Base-by-base conservation (phyloP, 352 stramenopile genomes). In the Globisporangium cylindrosporum region DNA sequence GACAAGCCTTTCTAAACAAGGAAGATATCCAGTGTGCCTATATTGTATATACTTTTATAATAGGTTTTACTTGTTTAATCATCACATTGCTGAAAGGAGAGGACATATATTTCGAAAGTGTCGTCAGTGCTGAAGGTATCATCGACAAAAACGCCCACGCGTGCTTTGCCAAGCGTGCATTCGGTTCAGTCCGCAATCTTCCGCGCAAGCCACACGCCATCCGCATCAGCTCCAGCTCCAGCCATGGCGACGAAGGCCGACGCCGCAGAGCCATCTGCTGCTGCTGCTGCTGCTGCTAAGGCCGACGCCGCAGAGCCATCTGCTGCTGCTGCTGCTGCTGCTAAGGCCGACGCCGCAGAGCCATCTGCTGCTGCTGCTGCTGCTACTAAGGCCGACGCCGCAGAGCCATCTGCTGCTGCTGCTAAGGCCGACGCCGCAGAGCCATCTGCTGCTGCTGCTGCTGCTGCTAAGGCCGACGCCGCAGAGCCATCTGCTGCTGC, bases 121-220 rank as follows among this genome's bases (percentile, higher is more conserved):
- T 34, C 9, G 55, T 60, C 55, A 18, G 55, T 61, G 56, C 56
- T 62, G 56, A 62, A 62, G 56, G 15, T 36, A 62, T 62, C 56
- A 29, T n/a, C 9, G 1, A 14, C 18, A 51, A 51, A 51, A 61
- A 18, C 22, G 2, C 15, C 2, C 7, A 8, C 8, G n/a, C 10
- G 20, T 61, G 53, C 22, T 27, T 20, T 58, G 24, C 53, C n/a
- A n/a, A 12, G 20, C 20, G 15, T 32, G 29, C 56, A 62, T 38
- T 49, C 32, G n/a, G 43, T 51, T 27, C 49, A 62, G 32, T 48
- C 56, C 32, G 32, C 56, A 29, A 60, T 29, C 32, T 15, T 62
- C 29, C n/a, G 32, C 32, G 25, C 56, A 48, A 46, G n/a, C 3
- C 56, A 27, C 32, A 36, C 43, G 43, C 18, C 18, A 51, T 12